These are phyloP conservation scores for Exophiala sp. DNA, from an alignment of 2,329 filamentous ascomycete genomes.

Conservation along the genomic window DNA sequence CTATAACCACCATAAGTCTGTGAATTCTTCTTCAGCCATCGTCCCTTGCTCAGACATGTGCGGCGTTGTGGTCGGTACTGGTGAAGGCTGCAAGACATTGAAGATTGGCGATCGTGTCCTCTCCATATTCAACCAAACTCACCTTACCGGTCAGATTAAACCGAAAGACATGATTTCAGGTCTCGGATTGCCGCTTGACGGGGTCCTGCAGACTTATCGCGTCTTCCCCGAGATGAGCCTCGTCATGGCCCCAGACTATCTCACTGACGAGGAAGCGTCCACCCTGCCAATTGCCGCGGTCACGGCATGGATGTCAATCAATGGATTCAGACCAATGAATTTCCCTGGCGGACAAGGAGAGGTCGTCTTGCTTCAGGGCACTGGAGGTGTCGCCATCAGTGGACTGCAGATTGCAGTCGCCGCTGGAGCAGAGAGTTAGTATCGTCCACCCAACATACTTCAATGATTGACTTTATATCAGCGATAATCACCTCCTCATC, in stretches of 20 bases:
- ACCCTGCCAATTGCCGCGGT: slow-evolving; percentile 46
- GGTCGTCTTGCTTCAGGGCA: slow-evolving; percentile 43
- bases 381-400: slow-evolving; percentile 47
- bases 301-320: slow-evolving; percentile 51
- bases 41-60: slow-evolving; percentile 43
- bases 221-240: slow-evolving; percentile 42
- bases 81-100: slow-evolving; percentile 36
- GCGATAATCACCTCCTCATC: slow-evolving; percentile 52
- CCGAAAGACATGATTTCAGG: slow-evolving; percentile 37
- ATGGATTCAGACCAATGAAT: slow-evolving; percentile 44
- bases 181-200: slow-evolving; percentile 35
- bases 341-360: slow-evolving; percentile 43
- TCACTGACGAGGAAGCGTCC: slow-evolving; percentile 41
- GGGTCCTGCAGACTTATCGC: slow-evolving; percentile 43
- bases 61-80: slow-evolving; percentile 40
- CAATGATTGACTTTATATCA: slow-evolving; percentile 22
- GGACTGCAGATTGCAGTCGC: slow-evolving; percentile 49
- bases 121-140: slow-evolving; percentile 40
- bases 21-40: slow-evolving; percentile 10
- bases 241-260: slow-evolving; percentile 40
- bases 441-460: slow-evolving; percentile 35
- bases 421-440: slow-evolving; percentile 45
- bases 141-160: slow-evolving; percentile 39
- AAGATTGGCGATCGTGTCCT: slow-evolving; percentile 37
- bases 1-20: slow-evolving; percentile 17